phyloP scores from a whole-genome alignment of 83 land plant species.

The Picea engelmannii region DNA sequence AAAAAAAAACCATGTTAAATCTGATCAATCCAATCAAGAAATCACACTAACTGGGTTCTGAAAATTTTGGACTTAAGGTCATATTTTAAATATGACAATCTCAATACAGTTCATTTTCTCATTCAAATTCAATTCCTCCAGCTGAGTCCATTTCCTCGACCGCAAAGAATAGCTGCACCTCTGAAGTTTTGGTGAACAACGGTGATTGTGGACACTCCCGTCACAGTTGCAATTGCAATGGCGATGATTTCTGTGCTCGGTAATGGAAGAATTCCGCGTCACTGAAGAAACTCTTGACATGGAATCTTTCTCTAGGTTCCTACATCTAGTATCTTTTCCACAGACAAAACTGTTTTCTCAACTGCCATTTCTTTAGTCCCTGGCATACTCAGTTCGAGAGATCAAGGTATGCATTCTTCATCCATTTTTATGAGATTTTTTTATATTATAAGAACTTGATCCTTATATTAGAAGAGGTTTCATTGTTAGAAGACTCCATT shows the following conservation, averaged over 20 bases:
- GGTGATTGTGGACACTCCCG: background rate
- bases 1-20: background rate
- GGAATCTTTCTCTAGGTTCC: conserved; percentile 57
- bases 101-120: background rate
- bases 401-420: conserved; percentile 52
- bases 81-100: background rate
- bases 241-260: conserved; percentile 26
- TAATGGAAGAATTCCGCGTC: conserved; percentile 31
- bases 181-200: background rate
- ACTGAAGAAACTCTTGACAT: conserved; percentile 23
- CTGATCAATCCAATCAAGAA: conserved; percentile 1
- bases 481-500: conserved; percentile 2
- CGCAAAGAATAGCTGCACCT: background rate
- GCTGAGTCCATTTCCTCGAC: background rate
- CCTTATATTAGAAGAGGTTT: background rate
- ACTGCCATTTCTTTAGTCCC: conserved; percentile 59
- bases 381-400: conserved; percentile 65
- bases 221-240: conserved; percentile 9
- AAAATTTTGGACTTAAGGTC: background rate
- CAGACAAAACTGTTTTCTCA: conserved; percentile 58
- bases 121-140: background rate
- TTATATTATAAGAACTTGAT: background rate
- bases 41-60: background rate
- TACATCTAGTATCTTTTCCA: conserved; percentile 38
- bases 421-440: background rate